A percentile compares a stretch with the other conserved stretches of the same genome.
Evolutionary conservation across 805 yeast species (phyloP).

Genomic region (Barnettozyma wickerhamii): DNA sequence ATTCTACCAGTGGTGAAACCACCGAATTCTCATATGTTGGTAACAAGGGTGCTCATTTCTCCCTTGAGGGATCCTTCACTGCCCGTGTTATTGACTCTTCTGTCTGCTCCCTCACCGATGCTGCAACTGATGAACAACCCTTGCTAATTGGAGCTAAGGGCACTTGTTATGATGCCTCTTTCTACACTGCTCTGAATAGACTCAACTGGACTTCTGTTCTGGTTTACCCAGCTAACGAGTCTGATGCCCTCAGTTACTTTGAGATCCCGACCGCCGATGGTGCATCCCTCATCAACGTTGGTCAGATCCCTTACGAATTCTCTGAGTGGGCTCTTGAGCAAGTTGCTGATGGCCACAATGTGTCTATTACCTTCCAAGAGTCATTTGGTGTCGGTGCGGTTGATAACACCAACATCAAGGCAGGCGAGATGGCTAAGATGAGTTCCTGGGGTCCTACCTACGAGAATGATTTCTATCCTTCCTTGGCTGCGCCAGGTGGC

Average conservation of each 20-base stretch:
- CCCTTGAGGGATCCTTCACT: conserved; percentile 5
- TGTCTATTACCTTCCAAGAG: conserved; percentile 3
- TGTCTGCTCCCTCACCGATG: conserved; percentile 6
- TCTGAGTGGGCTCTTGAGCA: conserved; percentile 11
- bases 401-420: conserved; percentile 1
- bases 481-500: conserved; percentile 16
- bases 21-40: conserved; percentile 7
- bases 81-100: conserved; percentile 4
- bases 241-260: not conserved
- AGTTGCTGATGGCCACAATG: conserved; percentile 4
- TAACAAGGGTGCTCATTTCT: conserved; percentile 4
- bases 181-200: not conserved
- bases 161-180: conserved; percentile 3
- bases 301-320: conserved; percentile 9
- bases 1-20: conserved; percentile 10
- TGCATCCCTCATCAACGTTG: conserved; percentile 1
- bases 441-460: conserved; percentile 15
- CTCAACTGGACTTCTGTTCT: conserved; percentile 4
- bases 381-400: conserved; percentile 1
- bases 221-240: conserved; percentile 1
- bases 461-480: conserved; percentile 12
- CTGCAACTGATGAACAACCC: not conserved
- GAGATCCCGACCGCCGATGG: not conserved
- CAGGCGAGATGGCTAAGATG: conserved; percentile 11
- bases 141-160: conserved; percentile 7